phyloP scores from a whole-genome alignment of 169 alveolate species.

The Cardiosporidium cionae region DNA sequence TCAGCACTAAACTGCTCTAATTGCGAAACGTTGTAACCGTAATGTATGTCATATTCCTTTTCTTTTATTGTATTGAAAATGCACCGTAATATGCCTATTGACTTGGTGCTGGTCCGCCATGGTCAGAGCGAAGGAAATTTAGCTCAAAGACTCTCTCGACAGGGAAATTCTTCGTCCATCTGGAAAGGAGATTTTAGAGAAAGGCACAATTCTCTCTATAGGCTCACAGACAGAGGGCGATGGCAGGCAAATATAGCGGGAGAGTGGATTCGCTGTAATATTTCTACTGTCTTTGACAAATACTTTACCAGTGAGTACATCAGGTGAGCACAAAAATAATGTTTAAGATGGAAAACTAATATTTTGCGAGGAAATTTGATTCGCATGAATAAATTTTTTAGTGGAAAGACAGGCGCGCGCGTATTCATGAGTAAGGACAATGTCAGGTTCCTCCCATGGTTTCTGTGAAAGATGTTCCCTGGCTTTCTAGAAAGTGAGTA shows the following conservation, averaged over 20 bases:
- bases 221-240: slow-evolving; percentile 52
- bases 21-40: no score
- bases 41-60: no score
- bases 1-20: no score
- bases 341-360: not conserved
- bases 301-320: slow-evolving; percentile 49
- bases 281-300: slow-evolving; percentile 37
- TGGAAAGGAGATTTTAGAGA: slow-evolving; percentile 46
- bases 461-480: no score
- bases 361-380: no score
- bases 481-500: no score
- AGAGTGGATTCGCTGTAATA: slow-evolving; percentile 33
- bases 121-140: slow-evolving; percentile 53
- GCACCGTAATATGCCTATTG: slow-evolving; percentile 47
- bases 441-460: no score
- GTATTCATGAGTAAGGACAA: no score
- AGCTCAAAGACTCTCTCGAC: slow-evolving; percentile 31
- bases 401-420: no score
- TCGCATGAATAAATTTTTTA: no score
- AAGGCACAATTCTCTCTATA: slow-evolving; percentile 42
- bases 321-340: not conserved
- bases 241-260: slow-evolving; percentile 52
- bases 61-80: not conserved
- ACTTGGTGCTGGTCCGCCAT: slow-evolving; percentile 47
- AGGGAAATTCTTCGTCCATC: not conserved